Conservation (phyloP, 1,139 yeast species). For the Suhomyces panamericanus region DNA sequence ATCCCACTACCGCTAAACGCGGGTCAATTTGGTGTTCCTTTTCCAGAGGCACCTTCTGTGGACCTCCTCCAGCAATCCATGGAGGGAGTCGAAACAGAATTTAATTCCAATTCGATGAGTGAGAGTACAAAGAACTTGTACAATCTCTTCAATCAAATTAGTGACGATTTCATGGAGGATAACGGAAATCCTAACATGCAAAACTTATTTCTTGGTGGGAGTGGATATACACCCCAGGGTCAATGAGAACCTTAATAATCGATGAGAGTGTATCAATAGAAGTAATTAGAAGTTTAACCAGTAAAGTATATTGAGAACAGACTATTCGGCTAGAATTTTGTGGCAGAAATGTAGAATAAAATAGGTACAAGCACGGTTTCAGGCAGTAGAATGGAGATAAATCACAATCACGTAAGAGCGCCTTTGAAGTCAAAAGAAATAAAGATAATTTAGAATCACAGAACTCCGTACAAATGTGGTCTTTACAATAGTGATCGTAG, state of each 20-base stretch:
- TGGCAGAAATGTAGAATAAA: no score
- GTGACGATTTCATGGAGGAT: conserved; percentile 25
- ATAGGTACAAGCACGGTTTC: no score
- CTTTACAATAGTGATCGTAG: no score
- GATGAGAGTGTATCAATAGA: not conserved
- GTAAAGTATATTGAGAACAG: not conserved
- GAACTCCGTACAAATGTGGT: no score
- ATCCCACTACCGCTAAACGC: not conserved
- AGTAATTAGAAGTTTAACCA: not conserved
- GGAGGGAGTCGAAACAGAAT: conserved; percentile 3
- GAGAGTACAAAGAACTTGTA: conserved; percentile 21
- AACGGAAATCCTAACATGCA: conserved; percentile 26
- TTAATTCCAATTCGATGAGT: conserved; percentile 12
- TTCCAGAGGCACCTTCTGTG: conserved; percentile 1
- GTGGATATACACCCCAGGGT: conserved; percentile 6
- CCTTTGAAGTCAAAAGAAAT: no score
- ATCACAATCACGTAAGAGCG: no score
- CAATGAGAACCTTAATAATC: not conserved
- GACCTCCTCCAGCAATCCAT: conserved; percentile 2
- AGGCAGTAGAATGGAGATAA: no score
- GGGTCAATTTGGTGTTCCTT: not conserved
- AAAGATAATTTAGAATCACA: no score
- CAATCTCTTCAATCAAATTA: conserved; percentile 32
- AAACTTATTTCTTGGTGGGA: conserved; percentile 24
- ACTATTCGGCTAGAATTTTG: no score